phyloP scores from a whole-genome alignment of 768 basidiomycete genomes.

The Leccinum imitatum region DNA sequence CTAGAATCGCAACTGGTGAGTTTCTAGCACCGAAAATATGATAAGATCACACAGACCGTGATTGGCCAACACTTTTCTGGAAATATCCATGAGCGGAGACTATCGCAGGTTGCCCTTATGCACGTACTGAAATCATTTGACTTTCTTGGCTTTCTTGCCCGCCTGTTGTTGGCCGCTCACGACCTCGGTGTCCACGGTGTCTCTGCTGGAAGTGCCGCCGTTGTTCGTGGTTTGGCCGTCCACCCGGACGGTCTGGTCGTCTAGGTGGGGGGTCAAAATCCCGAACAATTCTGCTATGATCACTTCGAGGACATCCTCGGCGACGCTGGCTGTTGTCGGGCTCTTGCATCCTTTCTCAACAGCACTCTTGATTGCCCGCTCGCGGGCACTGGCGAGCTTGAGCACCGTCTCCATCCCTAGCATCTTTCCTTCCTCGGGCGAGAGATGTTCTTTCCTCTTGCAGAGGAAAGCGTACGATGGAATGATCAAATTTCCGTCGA shows the following conservation, averaged over 20 bases:
- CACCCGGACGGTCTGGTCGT: slow-evolving; percentile 1
- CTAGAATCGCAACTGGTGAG: background rate
- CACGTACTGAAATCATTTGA: background rate
- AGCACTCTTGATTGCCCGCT: slow-evolving; percentile 40
- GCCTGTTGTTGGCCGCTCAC: background rate
- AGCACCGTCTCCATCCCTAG: slow-evolving; percentile 48
- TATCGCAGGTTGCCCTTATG: background rate
- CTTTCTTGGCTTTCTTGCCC: too few relatives aligned
- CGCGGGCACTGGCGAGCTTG: slow-evolving; percentile 52
- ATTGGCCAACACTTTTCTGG: background rate
- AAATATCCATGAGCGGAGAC: background rate
- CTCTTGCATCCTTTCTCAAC: slow-evolving; percentile 27
- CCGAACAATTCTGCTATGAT: slow-evolving; percentile 37
- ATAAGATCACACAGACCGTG: background rate
- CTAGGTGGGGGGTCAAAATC: slow-evolving; percentile 9
- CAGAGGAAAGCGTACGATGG: slow-evolving; percentile 54
- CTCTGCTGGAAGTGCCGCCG: background rate
- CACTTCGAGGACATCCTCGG: slow-evolving; percentile 24
- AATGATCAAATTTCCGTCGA: slow-evolving; percentile 50
- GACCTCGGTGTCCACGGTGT: background rate
- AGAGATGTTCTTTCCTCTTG: slow-evolving; percentile 49
- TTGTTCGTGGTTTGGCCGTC: slow-evolving; percentile 11
- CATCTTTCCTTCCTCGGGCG: slow-evolving; percentile 49
- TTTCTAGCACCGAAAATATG: background rate
- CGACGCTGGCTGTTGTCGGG: slow-evolving; percentile 28